Conservation (phyloP, 768 basidiomycete genomes). For the Roridomyces roridus region DNA sequence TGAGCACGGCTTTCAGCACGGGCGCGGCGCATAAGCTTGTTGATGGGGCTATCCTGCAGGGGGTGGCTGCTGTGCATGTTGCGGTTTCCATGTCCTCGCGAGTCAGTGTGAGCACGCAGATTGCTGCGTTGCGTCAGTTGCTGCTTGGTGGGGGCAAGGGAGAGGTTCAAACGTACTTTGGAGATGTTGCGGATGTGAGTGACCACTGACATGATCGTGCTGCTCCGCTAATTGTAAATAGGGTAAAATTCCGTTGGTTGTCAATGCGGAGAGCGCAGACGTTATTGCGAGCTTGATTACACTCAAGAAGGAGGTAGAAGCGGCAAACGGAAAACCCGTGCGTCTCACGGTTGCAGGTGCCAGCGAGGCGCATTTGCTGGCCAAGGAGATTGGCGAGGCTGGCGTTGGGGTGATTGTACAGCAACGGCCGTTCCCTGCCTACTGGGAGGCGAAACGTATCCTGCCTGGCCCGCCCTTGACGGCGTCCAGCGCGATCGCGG, state of each 20-base stretch:
- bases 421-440: slow-evolving; percentile 65
- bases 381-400: slow-evolving; percentile 63
- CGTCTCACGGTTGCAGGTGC: slow-evolving; percentile 63
- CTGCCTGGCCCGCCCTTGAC: slow-evolving; percentile 75
- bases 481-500: slow-evolving; percentile 57
- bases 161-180: slow-evolving; percentile 40
- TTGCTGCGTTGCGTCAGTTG: slow-evolving; percentile 59
- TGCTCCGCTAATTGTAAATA: slow-evolving; percentile 35
- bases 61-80: too few relatives aligned
- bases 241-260: slow-evolving; percentile 70
- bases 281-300: slow-evolving; percentile 65
- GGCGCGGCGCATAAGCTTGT: slow-evolving; percentile 66
- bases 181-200: background rate
- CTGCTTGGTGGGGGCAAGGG: slow-evolving; percentile 44
- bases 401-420: slow-evolving; percentile 75
- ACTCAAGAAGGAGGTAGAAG: slow-evolving; percentile 65
- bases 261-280: slow-evolving; percentile 67
- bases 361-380: too few relatives aligned
- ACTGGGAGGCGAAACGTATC: slow-evolving; percentile 68
- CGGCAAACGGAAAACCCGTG: slow-evolving; percentile 36
- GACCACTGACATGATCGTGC: slow-evolving; percentile 36
- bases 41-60: slow-evolving; percentile 64
- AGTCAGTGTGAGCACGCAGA: slow-evolving; percentile 67
- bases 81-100: slow-evolving; percentile 41
- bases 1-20: slow-evolving; percentile 67